Evolutionary conservation across 1,139 yeast species (phyloP).

Genomic region (Debaryomyces robertsiae): DNA sequence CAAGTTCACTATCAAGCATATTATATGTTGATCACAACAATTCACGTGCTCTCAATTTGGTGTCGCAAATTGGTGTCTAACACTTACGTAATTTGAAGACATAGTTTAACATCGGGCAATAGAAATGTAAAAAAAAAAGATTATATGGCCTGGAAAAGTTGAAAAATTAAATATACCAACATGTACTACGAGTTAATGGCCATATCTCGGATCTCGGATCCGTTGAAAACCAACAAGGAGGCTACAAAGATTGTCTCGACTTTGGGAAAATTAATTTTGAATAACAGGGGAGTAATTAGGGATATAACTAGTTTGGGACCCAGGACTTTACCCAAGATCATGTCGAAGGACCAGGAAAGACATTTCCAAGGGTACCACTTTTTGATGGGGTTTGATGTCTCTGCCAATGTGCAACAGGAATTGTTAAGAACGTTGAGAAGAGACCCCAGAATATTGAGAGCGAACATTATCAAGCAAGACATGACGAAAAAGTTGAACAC

Average conservation of each 20-base stretch:
- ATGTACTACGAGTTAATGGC: constrained; percentile 94
- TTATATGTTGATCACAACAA: constrained; percentile 3
- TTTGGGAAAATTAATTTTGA: constrained; percentile 78
- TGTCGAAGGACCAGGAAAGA: constrained; percentile 83
- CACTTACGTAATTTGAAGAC: constrained; percentile 2
- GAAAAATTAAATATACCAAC: too few relatives aligned
- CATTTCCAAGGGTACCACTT: constrained; percentile 92
- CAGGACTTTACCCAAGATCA: constrained; percentile 74
- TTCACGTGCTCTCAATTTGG: constrained; percentile 2
- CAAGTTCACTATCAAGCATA: not conserved
- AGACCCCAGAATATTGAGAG: constrained; percentile 89
- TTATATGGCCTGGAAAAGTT: too few relatives aligned
- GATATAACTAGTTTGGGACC: constrained; percentile 80
- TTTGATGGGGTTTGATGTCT: constrained; percentile 81
- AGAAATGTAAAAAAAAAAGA: not conserved
- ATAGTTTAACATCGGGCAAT: not conserved
- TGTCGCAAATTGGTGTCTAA: not conserved
- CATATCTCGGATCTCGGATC: constrained; percentile 76
- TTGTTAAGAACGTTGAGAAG: constrained; percentile 75
- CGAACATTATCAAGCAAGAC: constrained; percentile 70
- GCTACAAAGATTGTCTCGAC: constrained; percentile 76
- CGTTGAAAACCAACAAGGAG: constrained; percentile 56
- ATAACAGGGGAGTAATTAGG: constrained; percentile 91
- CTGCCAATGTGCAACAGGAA: constrained; percentile 84
- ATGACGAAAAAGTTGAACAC: constrained; percentile 55